These are phyloP conservation scores for Vanderwaltozyma polyspora DNA, from an alignment of 805 yeast species.

Conservation along the genomic window DNA sequence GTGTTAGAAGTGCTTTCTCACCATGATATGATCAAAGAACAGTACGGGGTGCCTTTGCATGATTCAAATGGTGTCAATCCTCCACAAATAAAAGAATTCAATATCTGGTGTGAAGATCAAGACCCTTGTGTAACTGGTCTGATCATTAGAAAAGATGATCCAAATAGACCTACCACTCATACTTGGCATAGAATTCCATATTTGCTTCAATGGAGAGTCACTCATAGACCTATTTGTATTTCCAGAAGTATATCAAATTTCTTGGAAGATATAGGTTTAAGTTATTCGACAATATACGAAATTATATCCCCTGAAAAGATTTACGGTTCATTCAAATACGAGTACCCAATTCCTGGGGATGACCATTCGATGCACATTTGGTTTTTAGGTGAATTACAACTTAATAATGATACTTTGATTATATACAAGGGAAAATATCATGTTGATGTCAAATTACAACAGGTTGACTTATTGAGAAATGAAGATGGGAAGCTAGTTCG, in stretches of 20 bases:
- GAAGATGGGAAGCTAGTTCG: constrained; percentile 20
- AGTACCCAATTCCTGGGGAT: constrained; percentile 18
- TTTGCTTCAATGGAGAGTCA: constrained; percentile 19
- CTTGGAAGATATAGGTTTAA: constrained; percentile 14
- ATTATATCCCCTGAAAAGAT: constrained; percentile 17
- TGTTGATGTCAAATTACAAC: constrained; percentile 21
- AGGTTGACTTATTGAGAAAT: constrained; percentile 20
- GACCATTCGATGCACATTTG: constrained; percentile 20
- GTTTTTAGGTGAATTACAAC: constrained; percentile 22
- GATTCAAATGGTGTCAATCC: constrained; percentile 10
- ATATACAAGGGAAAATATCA: constrained; percentile 25
- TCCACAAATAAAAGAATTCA: constrained; percentile 13
- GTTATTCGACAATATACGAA: constrained; percentile 16
- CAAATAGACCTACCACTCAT: constrained; percentile 2
- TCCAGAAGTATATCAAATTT: constrained; percentile 8
- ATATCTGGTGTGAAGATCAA: constrained; percentile 25
- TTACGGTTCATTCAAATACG: constrained; percentile 21
- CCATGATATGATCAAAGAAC: constrained; percentile 24
- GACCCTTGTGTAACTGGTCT: constrained; percentile 23
- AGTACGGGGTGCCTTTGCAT: constrained; percentile 24
- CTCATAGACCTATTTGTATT: constrained; percentile 16
- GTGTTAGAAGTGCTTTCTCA: constrained; percentile 17
- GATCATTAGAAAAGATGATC: constrained; percentile 11
- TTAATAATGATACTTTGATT: constrained; percentile 14
- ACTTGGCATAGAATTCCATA: constrained; percentile 20